Base-by-base conservation (phyloP, 2,329 filamentous ascomycete genomes). In the Ophiocordyceps sinensis region DNA sequence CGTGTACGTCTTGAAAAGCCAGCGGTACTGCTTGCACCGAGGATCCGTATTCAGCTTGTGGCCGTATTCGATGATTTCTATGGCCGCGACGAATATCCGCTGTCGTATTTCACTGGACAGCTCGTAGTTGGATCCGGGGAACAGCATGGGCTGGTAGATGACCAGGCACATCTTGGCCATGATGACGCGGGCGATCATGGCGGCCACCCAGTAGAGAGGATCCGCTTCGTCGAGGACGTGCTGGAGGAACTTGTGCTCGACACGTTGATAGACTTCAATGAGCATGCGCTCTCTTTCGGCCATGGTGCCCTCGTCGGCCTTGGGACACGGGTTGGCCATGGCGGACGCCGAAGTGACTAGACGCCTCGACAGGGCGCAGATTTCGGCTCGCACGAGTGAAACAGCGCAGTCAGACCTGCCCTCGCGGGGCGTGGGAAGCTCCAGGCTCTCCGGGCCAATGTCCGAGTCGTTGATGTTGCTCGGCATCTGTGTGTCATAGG, bases 121-220 rank as follows among this genome's bases (percentile, higher is more conserved):
- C 23, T 66, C 68, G 9, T 66, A 59, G n/a, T 67, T 68, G 10
- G 70, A 67, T 23, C 76, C 71, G 29, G 70, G 68, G 40, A 77
- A 73, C 28, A 82, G 75, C 51, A 81, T 70, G 0, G 83, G 82
- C 49, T 89, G 79, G 51, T 89, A 83, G 3, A 85, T 71, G 44
- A 87, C 71, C 30, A 91, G 68, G 63, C 79, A 85, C 66, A 87
- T 77, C 59, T 87, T 89, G 38, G 79, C 78, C 61, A 87, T 74
- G 46, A 88, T 77, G 28, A 89, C 66, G 10, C 82, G 74, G 3
- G 76, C 71, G 21, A 85, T 68, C 26, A 81, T 82, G 4, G 75
- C 77, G 8, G 73, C 73, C 23, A 82, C 73, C 78, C 80, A 85
- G 46, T 77, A 77, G 1, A 85, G 61, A 0, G 72, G 66, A 37